Evolutionary conservation across 2,329 filamentous ascomycete genomes (phyloP).

Genomic region (Stachybotrys chartarum): DNA sequence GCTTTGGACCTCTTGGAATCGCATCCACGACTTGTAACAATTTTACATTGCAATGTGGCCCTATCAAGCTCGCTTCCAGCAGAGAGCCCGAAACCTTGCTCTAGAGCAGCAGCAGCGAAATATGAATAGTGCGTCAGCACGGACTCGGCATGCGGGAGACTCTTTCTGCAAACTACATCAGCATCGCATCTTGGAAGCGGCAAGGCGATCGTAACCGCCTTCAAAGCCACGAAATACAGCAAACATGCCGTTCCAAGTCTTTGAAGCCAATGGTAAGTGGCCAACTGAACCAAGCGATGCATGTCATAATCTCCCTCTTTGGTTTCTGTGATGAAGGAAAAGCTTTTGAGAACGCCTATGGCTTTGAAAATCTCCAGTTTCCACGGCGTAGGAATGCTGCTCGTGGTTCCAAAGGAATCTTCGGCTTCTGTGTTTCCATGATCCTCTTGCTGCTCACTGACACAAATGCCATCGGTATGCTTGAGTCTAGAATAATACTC

Average conservation of each 20-base stretch:
- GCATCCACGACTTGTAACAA: too few relatives aligned
- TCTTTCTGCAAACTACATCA: neutral
- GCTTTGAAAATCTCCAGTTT: conserved; percentile 11
- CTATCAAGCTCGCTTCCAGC: neutral
- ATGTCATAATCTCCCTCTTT: conserved; percentile 15
- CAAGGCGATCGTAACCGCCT: conserved; percentile 6
- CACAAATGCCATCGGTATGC: too few relatives aligned
- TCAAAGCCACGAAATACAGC: conserved; percentile 4
- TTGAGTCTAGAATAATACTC: neutral
- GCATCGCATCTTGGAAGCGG: conserved; percentile 7
- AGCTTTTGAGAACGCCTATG: conserved; percentile 17
- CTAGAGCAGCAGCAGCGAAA: neutral
- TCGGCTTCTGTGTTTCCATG: neutral
- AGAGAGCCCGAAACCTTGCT: neutral
- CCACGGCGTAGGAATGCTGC: conserved; percentile 1
- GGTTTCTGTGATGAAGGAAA: conserved; percentile 21
- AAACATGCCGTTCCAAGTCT: neutral
- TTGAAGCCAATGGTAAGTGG: conserved; percentile 17
- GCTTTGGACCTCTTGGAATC: too few relatives aligned
- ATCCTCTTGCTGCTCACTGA: conserved; percentile 4
- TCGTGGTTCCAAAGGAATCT: neutral
- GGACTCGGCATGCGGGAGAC: neutral
- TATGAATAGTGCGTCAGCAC: neutral
- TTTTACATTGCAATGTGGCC: neutral
- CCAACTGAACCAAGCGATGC: conserved; percentile 22